These are phyloP conservation scores for Myochromella boudieri DNA, from an alignment of 768 basidiomycete species.

Conservation along the genomic window DNA sequence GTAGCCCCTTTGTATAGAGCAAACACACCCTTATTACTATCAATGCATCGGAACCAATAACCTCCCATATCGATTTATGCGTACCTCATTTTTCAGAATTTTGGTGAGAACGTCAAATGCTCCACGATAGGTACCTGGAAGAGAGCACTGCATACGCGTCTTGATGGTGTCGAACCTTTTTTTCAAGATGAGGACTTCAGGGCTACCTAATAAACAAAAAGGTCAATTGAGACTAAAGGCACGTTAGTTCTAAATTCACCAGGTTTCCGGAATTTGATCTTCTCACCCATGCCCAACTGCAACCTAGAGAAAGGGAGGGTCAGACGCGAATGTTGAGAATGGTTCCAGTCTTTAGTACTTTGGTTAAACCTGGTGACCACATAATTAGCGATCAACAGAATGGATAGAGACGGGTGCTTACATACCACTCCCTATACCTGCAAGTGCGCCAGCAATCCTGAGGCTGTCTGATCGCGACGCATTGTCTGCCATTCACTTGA, in stretches of 20 bases:
- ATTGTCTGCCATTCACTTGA: constrained; percentile 35
- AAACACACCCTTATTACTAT: constrained; percentile 44
- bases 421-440: constrained; percentile 64
- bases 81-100: constrained; percentile 62
- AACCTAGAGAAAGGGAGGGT: constrained; percentile 38
- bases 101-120: constrained; percentile 59
- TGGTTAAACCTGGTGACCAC: constrained; percentile 52
- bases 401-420: neutral
- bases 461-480: constrained; percentile 33
- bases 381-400: neutral
- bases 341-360: constrained; percentile 37
- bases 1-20: constrained; percentile 77
- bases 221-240: constrained; percentile 1
- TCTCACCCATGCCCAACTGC: constrained; percentile 69
- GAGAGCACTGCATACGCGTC: constrained; percentile 69
- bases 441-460: constrained; percentile 54
- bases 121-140: constrained; percentile 60
- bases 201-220: neutral
- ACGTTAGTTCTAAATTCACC: constrained; percentile 6
- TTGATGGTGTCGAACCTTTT: constrained; percentile 72
- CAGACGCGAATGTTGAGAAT: neutral
- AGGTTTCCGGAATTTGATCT: constrained; percentile 6
- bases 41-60: constrained; percentile 4
- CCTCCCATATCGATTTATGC: constrained; percentile 9
- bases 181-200: constrained; percentile 6